Evolutionary conservation across 192 early-diverging fungal species (phyloP).

Genomic region (Entomortierella chlamydospora): DNA sequence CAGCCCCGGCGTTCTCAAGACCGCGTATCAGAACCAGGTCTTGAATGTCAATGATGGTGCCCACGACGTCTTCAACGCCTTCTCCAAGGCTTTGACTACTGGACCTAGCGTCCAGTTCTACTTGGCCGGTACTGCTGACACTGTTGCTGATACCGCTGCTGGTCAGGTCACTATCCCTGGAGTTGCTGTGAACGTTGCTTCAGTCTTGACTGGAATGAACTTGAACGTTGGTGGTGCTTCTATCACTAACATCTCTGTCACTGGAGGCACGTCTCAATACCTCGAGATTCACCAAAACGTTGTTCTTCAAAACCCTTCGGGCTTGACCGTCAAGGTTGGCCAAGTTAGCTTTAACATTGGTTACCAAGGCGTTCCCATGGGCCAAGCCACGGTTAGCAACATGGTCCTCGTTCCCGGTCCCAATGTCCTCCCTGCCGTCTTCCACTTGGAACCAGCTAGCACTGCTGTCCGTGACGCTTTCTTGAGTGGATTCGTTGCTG

Average conservation of each 20-base stretch:
- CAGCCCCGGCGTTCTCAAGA: slow-evolving; percentile 58
- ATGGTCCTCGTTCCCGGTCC: slow-evolving; percentile 59
- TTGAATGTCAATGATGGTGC: slow-evolving; percentile 56
- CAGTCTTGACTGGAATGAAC: slow-evolving; percentile 65
- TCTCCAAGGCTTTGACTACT: slow-evolving; percentile 62
- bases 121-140: slow-evolving; percentile 64
- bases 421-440: slow-evolving; percentile 56
- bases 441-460: slow-evolving; percentile 53
- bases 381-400: slow-evolving; percentile 56
- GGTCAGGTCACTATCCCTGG: slow-evolving; percentile 65
- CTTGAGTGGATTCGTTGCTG: slow-evolving; percentile 57
- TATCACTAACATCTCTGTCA: slow-evolving; percentile 63
- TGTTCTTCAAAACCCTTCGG: slow-evolving; percentile 62
- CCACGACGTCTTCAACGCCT: slow-evolving; percentile 62
- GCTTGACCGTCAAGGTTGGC: slow-evolving; percentile 62
- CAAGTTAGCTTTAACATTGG: slow-evolving; percentile 58
- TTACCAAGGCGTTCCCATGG: slow-evolving; percentile 47
- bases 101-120: slow-evolving; percentile 56
- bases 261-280: slow-evolving; percentile 62
- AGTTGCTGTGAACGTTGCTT: slow-evolving; percentile 61
- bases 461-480: slow-evolving; percentile 48
- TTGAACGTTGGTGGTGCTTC: slow-evolving; percentile 60
- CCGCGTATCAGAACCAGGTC: slow-evolving; percentile 54
- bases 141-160: slow-evolving; percentile 65
- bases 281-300: slow-evolving; percentile 58